Evolutionary conservation across 768 basidiomycete species (phyloP).

Genomic region (Lactifluus rugatus): DNA sequence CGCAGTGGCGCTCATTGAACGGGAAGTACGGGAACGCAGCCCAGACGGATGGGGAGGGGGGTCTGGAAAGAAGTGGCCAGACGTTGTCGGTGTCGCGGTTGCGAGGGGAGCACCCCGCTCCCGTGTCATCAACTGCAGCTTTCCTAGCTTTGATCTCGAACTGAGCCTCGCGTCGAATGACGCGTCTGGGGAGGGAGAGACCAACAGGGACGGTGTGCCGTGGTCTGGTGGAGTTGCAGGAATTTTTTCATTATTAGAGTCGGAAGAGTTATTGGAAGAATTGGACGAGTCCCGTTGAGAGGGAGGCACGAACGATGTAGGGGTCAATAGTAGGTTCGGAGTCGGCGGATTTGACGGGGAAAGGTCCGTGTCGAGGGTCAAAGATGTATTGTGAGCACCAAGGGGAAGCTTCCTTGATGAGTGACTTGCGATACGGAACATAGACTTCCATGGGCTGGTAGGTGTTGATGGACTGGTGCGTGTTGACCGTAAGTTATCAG

Average conservation of each 20-base stretch:
- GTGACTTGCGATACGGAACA: constrained; percentile 57
- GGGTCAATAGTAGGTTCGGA: constrained; percentile 42
- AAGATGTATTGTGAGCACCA: constrained; percentile 29
- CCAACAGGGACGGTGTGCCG: constrained; percentile 21
- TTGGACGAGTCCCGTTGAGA: constrained; percentile 69
- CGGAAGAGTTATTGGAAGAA: constrained; percentile 68
- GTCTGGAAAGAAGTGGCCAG: constrained; percentile 39
- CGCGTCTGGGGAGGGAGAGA: constrained; percentile 18
- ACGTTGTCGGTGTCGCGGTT: constrained; percentile 33
- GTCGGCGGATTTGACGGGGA: constrained; percentile 32
- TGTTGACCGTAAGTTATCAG: constrained; percentile 13
- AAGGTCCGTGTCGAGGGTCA: constrained; percentile 45
- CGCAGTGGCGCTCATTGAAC: constrained; percentile 61
- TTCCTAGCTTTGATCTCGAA: constrained; percentile 27
- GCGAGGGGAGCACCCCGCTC: constrained; percentile 29
- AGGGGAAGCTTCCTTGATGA: constrained; percentile 50
- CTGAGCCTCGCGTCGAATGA: constrained; percentile 15
- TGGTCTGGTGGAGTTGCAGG: constrained; percentile 16
- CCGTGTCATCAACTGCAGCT: constrained; percentile 24
- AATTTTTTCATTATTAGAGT: constrained; percentile 41
- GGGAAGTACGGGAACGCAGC: constrained; percentile 47
- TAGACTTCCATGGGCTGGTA: constrained; percentile 51
- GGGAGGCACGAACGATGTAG: constrained; percentile 40
- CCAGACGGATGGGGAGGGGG: constrained; percentile 26
- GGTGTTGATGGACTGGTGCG: constrained; percentile 17